Conservation (phyloP, 345 rosid genomes). For the Pelargonium nanum region DNA sequence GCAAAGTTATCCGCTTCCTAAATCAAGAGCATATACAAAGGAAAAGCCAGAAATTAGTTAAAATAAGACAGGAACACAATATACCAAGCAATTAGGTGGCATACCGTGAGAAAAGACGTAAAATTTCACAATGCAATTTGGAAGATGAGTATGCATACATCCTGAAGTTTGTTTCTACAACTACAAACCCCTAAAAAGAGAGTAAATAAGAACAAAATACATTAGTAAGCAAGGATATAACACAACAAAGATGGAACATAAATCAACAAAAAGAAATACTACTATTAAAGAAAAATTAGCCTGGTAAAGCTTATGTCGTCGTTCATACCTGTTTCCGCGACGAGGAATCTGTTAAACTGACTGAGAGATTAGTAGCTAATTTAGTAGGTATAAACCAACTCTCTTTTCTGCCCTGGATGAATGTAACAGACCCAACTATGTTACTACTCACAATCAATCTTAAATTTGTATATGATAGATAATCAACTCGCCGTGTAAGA, state of each 20-base stretch:
- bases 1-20: background rate
- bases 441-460: background rate
- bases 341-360: conserved; percentile 84
- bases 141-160: conserved; percentile 87
- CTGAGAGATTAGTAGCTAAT: conserved; percentile 77
- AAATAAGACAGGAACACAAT: background rate
- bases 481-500: background rate
- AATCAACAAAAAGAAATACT: background rate
- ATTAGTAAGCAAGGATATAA: background rate
- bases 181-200: conserved; percentile 66
- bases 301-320: background rate
- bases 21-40: background rate
- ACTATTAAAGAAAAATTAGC: background rate
- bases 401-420: conserved; percentile 75
- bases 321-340: conserved; percentile 62
- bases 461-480: background rate
- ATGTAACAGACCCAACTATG: conserved; percentile 2
- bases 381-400: conserved; percentile 96
- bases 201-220: conserved; percentile 5
- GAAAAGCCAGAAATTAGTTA: background rate
- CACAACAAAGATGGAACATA: background rate
- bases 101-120: conserved; percentile 89
- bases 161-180: conserved; percentile 92
- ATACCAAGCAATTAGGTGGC: background rate
- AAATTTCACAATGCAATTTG: conserved; percentile 81